Evolutionary conservation across 2,329 filamentous ascomycete species (phyloP).

Genomic region (Clonostachys sp.): DNA sequence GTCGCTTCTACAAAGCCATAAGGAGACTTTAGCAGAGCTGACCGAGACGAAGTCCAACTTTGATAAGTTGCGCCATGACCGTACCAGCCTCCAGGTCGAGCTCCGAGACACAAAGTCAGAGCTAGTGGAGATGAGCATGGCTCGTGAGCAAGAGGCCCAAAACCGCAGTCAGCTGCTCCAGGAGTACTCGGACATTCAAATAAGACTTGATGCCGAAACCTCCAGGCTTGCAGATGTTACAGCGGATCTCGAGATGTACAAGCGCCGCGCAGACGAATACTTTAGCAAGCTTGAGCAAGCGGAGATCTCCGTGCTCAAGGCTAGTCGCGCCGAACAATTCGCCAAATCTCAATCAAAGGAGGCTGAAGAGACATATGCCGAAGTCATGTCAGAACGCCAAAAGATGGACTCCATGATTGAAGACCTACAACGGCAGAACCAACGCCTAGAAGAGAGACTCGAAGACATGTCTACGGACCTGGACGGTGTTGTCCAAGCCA

Average conservation of each 20-base stretch:
- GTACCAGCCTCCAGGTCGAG: conserved; percentile 77
- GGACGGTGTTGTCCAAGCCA: conserved; percentile 77
- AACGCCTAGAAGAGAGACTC: conserved; percentile 83
- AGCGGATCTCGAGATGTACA: conserved; percentile 83
- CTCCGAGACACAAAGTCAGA: conserved; percentile 81
- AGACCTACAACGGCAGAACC: conserved; percentile 83
- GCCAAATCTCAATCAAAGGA: conserved; percentile 86
- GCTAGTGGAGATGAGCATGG: conserved; percentile 71
- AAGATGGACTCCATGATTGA: conserved; percentile 85
- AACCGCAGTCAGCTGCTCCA: conserved; percentile 84
- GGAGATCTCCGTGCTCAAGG: conserved; percentile 91
- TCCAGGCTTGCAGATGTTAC: conserved; percentile 81
- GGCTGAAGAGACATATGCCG: conserved; percentile 84
- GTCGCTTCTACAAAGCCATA: conserved; percentile 77
- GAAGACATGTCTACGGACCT: conserved; percentile 91
- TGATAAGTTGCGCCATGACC: conserved; percentile 80
- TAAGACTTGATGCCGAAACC: conserved; percentile 82
- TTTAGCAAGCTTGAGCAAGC: conserved; percentile 96
- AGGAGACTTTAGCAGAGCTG: conserved; percentile 78
- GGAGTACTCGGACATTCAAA: conserved; percentile 91
- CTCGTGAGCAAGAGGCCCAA: conserved; percentile 81
- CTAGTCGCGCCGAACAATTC: conserved; percentile 87
- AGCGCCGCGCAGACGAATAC: conserved; percentile 89
- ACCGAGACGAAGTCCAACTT: conserved; percentile 82
- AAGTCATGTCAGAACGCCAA: conserved; percentile 87